Evolutionary conservation across 306 rosid species (phyloP), one percentile per base, ranked within the genome.

Genomic region (Casuarina equisetifolia): DNA sequence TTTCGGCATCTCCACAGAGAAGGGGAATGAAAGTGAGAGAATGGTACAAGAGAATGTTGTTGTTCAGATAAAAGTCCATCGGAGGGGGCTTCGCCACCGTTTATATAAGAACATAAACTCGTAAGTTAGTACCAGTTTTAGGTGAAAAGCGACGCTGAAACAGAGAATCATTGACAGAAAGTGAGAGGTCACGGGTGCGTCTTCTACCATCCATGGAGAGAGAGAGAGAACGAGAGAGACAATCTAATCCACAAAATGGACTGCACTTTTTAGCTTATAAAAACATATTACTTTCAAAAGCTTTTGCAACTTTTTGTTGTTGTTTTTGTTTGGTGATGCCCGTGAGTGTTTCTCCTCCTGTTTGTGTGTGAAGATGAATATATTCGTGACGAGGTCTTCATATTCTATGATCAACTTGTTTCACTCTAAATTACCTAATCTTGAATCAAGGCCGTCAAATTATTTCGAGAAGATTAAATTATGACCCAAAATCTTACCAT

Each of bases 131-230:
- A 68, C 51, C 55, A 52, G 46, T 78, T 69, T 78, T 78, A 58
- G 84, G 81, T 83, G 80, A 80, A 87, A 89, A 89, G 85, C 82
- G 86, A 82, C 58, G 85, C 38, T 74, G 77, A 87, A 84, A 80
- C 78, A 77, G 84, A 84, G 88, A 85, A 83, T 77, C 72, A 84
- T 74, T 45, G 86, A 76, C 71, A 76, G 54, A 51, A 71, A 80
- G 80, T 42, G 74, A 81, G 80, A 83, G 89, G 86, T 95, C 98
- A 95, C 97, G 97, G 98, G 95, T 86, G 86, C 43, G 61, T 84
- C 72, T 77, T 49, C 75, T 80, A 79, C 73, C 77, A 77, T 48
- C 77, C 78, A 83, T 36, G 79, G 42, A 40, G 75, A 78, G 35
- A 79, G 73, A 68, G 76, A 72, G 74, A 82, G 83, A 78, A 84